Percentiles rank a stretch among this genome's conserved stretches.
These are phyloP conservation scores for Botrytis byssoidea DNA, from an alignment of 2,329 filamentous ascomycete genomes.

Conservation along the genomic window DNA sequence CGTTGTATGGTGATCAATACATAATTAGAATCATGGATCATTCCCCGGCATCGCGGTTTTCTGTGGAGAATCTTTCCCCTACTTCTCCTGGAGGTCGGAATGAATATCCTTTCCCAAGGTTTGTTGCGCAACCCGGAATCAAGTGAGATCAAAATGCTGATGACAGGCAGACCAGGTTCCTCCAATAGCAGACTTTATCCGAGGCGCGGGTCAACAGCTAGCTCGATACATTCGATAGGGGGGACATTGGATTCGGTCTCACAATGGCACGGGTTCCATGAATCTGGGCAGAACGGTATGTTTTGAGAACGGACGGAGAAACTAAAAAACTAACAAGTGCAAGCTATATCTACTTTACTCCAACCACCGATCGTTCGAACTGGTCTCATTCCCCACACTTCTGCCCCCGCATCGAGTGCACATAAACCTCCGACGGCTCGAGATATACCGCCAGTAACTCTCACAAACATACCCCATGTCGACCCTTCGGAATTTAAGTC, in stretches of 20 bases:
- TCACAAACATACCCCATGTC: constrained; percentile 84
- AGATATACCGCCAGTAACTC: constrained; percentile 89
- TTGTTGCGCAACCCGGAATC: constrained; percentile 24
- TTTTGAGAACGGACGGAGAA: constrained; percentile 15
- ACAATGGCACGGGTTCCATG: constrained; percentile 56
- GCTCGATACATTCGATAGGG: constrained; percentile 84
- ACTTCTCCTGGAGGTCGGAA: constrained; percentile 42
- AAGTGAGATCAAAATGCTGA: constrained; percentile 48
- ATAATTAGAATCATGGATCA: constrained; percentile 39
- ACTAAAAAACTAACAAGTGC: constrained; percentile 20
- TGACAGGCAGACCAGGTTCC: constrained; percentile 33
- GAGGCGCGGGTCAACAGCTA: constrained; percentile 78
- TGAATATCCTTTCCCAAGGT: constrained; percentile 57
- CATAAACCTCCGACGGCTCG: constrained; percentile 80
- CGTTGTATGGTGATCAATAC: neutral
- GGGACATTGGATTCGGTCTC: constrained; percentile 74
- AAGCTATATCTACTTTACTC: constrained; percentile 89
- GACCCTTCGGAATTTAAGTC: constrained; percentile 76
- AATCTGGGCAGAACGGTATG: constrained; percentile 81
- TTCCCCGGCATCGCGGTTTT: constrained; percentile 45
- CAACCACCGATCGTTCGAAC: constrained; percentile 88
- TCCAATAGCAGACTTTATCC: constrained; percentile 45
- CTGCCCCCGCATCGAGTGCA: constrained; percentile 64
- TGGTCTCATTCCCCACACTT: constrained; percentile 76
- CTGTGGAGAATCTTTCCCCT: constrained; percentile 48